phyloP scores from a whole-genome alignment of 2,329 filamentous ascomycete genomes.

The Sporothrix pseudoabietina region DNA sequence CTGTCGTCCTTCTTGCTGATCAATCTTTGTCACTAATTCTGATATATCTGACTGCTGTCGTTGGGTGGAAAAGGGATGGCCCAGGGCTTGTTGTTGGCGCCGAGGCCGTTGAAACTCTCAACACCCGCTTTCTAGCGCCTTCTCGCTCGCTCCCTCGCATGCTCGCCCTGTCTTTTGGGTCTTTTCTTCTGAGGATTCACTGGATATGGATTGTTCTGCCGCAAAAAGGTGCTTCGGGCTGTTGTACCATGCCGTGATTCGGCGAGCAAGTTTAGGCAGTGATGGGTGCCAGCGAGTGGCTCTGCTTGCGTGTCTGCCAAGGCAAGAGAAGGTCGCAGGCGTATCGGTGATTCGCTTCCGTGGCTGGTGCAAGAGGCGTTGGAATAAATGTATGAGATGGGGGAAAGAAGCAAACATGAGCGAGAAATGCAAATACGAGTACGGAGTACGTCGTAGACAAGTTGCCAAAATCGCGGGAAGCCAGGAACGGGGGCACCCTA shows the following conservation, averaged over 20 bases:
- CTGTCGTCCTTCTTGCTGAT: not conserved
- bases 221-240: not conserved
- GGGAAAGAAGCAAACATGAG: not conserved
- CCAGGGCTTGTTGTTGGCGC: conserved; percentile 10
- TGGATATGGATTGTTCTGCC: not conserved
- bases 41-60: not conserved
- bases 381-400: not conserved
- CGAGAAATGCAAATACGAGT: not conserved
- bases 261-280: conserved; percentile 22
- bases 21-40: not conserved
- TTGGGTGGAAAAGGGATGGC: conserved; percentile 5
- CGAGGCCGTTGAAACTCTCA: not conserved
- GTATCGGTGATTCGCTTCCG: not conserved
- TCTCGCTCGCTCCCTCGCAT: not conserved
- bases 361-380: not conserved
- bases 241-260: conserved; percentile 16
- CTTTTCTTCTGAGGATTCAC: not conserved
- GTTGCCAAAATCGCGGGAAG: not conserved
- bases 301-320: conserved; percentile 11
- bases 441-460: not conserved
- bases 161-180: not conserved
- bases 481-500: not conserved
- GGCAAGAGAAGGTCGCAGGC: not conserved
- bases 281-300: conserved; percentile 4
- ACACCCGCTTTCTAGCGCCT: conserved; percentile 10